Base-by-base conservation (phyloP, 768 basidiomycete genomes). In the Kwoniella sp. region DNA sequence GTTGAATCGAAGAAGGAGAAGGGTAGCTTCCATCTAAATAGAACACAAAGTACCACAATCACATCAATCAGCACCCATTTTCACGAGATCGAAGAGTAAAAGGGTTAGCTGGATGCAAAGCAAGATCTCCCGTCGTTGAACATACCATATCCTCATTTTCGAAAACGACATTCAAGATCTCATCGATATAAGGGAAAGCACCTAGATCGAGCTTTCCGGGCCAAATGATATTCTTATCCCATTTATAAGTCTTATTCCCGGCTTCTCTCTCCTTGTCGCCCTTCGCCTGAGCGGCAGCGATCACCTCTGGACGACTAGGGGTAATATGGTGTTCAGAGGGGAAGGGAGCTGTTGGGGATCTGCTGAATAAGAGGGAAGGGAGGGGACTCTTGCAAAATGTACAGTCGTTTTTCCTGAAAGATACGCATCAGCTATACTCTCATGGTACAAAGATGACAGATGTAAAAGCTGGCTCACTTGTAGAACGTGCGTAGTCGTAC, bases 1-100 rank as follows among this genome's bases (percentile, higher is more conserved):
- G 76, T 96, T 98, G 84, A 91, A 98, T 1, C 93, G 86, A 12
- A 99, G 86, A 19, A 99, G 84, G 6, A 94, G 84, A 25, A 97
- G 83, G 0, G 91, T 91, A 37, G 94, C 92, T 69, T 97, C 91
- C 91, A 95, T 95, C 88, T 79, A 49, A 58, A 22, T 6, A 6
- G 33, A 33, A 33, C 33, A 13, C 33, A 33, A 33, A 33, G 33
- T 6, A 13, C 7, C 33, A 6, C 2, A 55, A 33, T 12, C 50
- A 21, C 1, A 30, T 15, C 33, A 33, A 13, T 33, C 33, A 33
- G 33, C 33, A n/a, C n/a, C n/a, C n/a, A n/a, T n/a, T 55, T 49
- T 47, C 30, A 33, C 33, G 33, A 33, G 33, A 13, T 13, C 5
- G 33, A 33, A 13, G 33, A n/a, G n/a, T n/a, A n/a, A n/a, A n/a